A percentile compares a stretch with the other conserved stretches of the same genome.
phyloP scores from a whole-genome alignment of 148 eudicot genomes.

The Fagopyrum homotropicum region DNA sequence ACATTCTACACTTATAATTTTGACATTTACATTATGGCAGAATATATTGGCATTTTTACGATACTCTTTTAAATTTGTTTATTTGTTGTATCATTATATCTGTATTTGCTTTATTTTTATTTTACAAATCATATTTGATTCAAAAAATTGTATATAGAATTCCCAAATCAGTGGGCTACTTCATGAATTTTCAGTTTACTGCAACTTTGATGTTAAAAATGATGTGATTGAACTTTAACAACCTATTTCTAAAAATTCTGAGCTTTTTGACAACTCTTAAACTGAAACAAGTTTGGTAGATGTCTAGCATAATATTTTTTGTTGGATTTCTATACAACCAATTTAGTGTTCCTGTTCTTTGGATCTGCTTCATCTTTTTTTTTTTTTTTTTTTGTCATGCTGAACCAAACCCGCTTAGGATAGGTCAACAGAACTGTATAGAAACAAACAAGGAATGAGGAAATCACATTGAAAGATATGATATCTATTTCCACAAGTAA shows the following conservation, averaged over 20 bases:
- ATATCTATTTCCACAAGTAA: too few species aligned
- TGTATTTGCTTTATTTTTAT: background rate
- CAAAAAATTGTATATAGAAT: too few species aligned
- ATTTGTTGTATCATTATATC: background rate
- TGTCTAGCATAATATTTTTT: background rate
- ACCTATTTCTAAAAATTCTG: background rate
- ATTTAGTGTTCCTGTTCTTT: background rate
- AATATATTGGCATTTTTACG: background rate
- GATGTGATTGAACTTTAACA: background rate
- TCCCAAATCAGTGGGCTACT: background rate
- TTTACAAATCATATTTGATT: too few species aligned
- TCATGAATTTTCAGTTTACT: background rate
- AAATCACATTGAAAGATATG: too few species aligned
- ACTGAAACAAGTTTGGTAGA: background rate
- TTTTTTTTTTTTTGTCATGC: background rate
- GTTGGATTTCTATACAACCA: background rate
- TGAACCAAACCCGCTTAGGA: background rate
- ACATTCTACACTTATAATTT: background rate
- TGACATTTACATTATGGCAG: background rate
- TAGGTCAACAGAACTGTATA: too few species aligned
- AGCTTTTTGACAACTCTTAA: background rate
- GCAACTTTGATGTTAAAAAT: background rate
- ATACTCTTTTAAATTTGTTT: background rate
- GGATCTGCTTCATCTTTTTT: background rate
- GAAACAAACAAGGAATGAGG: too few species aligned